Conservation (phyloP, 768 basidiomycete species). For the Pleurotus djamor region DNA sequence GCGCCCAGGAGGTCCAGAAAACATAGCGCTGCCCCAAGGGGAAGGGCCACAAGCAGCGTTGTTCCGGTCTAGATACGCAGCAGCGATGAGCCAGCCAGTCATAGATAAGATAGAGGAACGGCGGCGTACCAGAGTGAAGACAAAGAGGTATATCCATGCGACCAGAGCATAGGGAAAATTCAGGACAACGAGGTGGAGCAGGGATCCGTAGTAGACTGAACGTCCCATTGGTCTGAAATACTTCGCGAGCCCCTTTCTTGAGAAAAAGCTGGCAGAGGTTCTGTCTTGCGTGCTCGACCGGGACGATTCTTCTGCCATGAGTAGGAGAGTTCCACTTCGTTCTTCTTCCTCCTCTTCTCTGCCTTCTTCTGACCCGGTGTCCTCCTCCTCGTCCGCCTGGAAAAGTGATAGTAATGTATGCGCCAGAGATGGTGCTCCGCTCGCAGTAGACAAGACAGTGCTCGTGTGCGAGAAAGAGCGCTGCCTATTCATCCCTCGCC, state of each 20-base stretch:
- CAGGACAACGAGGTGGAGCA: constrained; percentile 68
- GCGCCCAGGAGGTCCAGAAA: constrained; percentile 79
- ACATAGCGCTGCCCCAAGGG: constrained; percentile 74
- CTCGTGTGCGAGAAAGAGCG: constrained; percentile 62
- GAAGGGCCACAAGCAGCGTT: constrained; percentile 75
- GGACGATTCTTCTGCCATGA: constrained; percentile 8
- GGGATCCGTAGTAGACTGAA: constrained; percentile 58
- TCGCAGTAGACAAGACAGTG: constrained; percentile 40
- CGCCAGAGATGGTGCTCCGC: constrained; percentile 60
- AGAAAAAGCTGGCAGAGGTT: constrained; percentile 21
- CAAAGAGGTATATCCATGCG: constrained; percentile 81
- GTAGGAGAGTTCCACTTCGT: constrained; percentile 6
- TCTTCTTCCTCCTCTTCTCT: constrained; percentile 20
- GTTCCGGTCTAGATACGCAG: constrained; percentile 59
- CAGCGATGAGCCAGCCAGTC: neutral
- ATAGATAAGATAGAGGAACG: constrained; percentile 1
- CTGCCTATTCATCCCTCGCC: constrained; percentile 26
- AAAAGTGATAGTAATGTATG: constrained; percentile 75
- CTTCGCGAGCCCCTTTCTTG: constrained; percentile 36
- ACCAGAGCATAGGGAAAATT: constrained; percentile 78
- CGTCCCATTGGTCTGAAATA: constrained; percentile 66
- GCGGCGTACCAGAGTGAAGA: constrained; percentile 73
- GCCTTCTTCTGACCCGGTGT: constrained; percentile 24
- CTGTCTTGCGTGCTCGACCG: constrained; percentile 7
- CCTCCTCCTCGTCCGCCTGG: constrained; percentile 33